phyloP scores from a whole-genome alignment of 441 rosid species.

The Omphalea diandra region DNA sequence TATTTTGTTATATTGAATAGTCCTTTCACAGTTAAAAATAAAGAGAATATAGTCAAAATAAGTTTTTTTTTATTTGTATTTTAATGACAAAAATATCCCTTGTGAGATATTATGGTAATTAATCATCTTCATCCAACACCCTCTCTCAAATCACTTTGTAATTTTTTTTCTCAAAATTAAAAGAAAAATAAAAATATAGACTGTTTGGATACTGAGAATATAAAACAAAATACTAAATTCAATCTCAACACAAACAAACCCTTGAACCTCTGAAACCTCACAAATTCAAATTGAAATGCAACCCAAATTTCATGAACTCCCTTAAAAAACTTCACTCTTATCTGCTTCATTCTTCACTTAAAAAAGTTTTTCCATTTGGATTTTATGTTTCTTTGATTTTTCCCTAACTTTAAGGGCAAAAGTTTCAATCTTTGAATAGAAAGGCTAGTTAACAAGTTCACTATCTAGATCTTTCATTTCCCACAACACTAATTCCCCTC shows the following conservation, averaged over 20 bases:
- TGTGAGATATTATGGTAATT: too few species aligned
- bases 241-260: neutral
- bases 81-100: too few species aligned
- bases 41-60: too few species aligned
- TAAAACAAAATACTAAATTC: too few species aligned
- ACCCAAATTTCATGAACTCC: slow-evolving; percentile 7
- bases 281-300: slow-evolving; percentile 35
- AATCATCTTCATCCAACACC: too few species aligned
- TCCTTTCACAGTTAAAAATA: too few species aligned
- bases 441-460: slow-evolving; percentile 62
- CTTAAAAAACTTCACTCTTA: neutral
- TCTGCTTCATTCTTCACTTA: neutral
- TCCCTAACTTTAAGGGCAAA: neutral
- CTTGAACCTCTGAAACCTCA: slow-evolving; percentile 12
- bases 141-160: too few species aligned
- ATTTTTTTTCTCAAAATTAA: too few species aligned
- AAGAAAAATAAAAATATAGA: too few species aligned
- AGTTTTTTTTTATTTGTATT: too few species aligned
- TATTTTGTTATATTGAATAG: too few species aligned
- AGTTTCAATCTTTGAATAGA: neutral
- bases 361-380: neutral
- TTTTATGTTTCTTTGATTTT: neutral
- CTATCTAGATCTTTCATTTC: slow-evolving; percentile 55
- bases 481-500: slow-evolving; percentile 61
- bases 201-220: too few species aligned